Conservation (phyloP, 768 basidiomycete species). For the Kwoniella pini region DNA sequence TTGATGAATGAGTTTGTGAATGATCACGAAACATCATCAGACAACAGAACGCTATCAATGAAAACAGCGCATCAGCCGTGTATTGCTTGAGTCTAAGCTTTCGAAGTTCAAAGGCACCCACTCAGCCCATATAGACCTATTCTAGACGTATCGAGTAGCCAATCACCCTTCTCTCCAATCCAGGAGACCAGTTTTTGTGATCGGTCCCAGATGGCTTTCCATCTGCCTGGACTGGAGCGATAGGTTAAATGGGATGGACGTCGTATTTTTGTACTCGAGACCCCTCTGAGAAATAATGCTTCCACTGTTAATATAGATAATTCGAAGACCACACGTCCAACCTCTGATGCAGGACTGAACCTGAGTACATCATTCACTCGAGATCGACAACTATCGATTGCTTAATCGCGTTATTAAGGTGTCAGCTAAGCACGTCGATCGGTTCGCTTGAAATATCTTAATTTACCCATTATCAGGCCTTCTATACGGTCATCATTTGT, state of each 20-base stretch:
- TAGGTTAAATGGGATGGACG: conserved; percentile 1
- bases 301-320: neutral
- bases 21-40: conserved; percentile 8
- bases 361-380: neutral
- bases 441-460: too few species aligned
- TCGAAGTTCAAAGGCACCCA: neutral
- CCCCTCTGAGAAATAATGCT: neutral
- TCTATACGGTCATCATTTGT: conserved; percentile 1
- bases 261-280: neutral
- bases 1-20: neutral
- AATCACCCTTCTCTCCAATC: conserved; percentile 1
- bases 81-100: too few species aligned
- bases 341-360: neutral
- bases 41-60: neutral
- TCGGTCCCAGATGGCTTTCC: neutral
- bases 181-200: neutral
- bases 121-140: conserved; percentile 2
- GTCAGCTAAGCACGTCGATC: neutral
- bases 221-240: neutral
- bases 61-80: neutral
- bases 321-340: conserved; percentile 1
- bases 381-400: neutral
- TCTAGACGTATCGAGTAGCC: conserved; percentile 1
- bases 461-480: conserved; percentile 1
- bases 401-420: neutral